Base-by-base conservation (phyloP, 164 flowering plant species). In the Stephania cephalantha region DNA sequence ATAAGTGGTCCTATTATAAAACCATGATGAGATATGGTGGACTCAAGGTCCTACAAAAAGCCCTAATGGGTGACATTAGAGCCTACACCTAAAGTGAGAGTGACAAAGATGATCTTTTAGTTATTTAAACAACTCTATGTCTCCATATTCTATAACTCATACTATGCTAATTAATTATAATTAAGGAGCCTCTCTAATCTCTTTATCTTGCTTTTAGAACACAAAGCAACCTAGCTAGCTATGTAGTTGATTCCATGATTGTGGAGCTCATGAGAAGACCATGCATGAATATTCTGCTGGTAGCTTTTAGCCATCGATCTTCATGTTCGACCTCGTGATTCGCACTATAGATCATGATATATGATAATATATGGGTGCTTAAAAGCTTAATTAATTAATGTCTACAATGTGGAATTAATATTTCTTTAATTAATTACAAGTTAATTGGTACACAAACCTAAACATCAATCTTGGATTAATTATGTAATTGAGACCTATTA, bases 201-300 rank as follows among this genome's bases (percentile, higher is more conserved):
- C 4, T 31, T 64, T 55, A 69, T 68, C 64, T 78, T 81, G 79
- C 77, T 74, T 79, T 81, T 79, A 44, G 78, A 76, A 61, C 46
- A 63, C 25, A 64, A 70, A 64, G 69, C 69, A 65, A 69, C 67
- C 75, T 20, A 44, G 42, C 75, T 20, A 44, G 42, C 4, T 35
- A 35, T 35, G 42, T 35, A 75, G 81, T 78, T 77, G 84, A 78
- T 75, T 72, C 72, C 82, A 86, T 85, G 73, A 86, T 84, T 69
- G 73, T 77, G 63, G 15, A 58, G 65, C 65, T 58, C 22, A 58
- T 58, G 65, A 58, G 65, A 35, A 58, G 66, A 61, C 66, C 66
- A 61, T 25, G 20, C 64, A 58, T 61, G 66, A 61, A 61, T 61
- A 20, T 61, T 61, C 25, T 61, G 66, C 3, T 61, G 22, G 15